These are phyloP conservation scores for Oryza glumipatula DNA, from an alignment of 176 grass and related monocot species.

Conservation along the genomic window DNA sequence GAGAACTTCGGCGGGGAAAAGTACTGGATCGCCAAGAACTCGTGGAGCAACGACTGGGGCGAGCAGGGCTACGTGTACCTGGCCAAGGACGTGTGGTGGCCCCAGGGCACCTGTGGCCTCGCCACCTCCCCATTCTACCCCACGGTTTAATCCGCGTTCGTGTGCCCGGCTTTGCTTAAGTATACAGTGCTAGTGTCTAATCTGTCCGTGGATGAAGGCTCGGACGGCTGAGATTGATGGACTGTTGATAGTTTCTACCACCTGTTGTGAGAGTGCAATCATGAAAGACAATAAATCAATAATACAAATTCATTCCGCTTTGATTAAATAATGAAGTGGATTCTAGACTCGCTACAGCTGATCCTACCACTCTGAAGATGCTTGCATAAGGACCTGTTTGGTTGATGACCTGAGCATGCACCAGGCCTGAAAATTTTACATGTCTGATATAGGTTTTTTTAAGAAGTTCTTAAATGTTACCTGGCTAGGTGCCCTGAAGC, in stretches of 20 bases:
- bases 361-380: too few relatives aligned
- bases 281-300: not conserved
- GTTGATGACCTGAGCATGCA: too few relatives aligned
- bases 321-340: too few relatives aligned
- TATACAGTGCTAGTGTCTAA: not conserved
- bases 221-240: too few relatives aligned
- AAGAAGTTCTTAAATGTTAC: too few relatives aligned
- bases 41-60: slow-evolving; percentile 58
- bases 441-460: too few relatives aligned
- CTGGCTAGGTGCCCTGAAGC: too few relatives aligned
- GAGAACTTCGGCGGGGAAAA: slow-evolving; percentile 29
- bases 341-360: too few relatives aligned
- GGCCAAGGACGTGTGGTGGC: slow-evolving; percentile 37
- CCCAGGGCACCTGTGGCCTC: slow-evolving; percentile 47
- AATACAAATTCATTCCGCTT: not conserved
- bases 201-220: not conserved
- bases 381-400: too few relatives aligned
- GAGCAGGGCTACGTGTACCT: slow-evolving; percentile 47
- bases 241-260: not conserved
- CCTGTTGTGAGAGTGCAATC: not conserved
- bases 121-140: slow-evolving; percentile 47
- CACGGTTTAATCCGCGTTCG: not conserved
- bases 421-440: too few relatives aligned
- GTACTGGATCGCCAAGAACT: slow-evolving; percentile 67
- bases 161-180: too few relatives aligned